phyloP scores from a whole-genome alignment of 768 basidiomycete species.

The Astraeus odoratus region DNA sequence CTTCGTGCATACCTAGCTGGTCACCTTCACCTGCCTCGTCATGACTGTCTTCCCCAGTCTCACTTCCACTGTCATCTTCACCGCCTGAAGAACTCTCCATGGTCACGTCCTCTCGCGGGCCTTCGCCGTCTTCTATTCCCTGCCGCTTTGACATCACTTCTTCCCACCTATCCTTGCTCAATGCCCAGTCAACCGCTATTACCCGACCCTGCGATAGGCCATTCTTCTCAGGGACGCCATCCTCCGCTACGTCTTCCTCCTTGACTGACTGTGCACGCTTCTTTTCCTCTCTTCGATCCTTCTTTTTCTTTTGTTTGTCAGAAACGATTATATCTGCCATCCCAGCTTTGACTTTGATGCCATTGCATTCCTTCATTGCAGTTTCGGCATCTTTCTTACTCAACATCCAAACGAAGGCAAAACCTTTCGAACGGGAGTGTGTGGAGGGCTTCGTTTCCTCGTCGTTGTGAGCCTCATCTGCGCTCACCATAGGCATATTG shows the following conservation, averaged over 20 bases:
- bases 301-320: conserved; percentile 66
- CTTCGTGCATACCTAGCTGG: conserved; percentile 40
- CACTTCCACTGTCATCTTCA: conserved; percentile 20
- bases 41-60: conserved; percentile 15
- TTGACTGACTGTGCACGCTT: conserved; percentile 28
- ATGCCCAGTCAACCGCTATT: conserved; percentile 94
- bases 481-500: conserved; percentile 55
- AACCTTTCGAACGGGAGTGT: conserved; percentile 54
- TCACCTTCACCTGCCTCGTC: conserved; percentile 32
- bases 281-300: conserved; percentile 46
- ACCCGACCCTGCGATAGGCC: conserved; percentile 44
- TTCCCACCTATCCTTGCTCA: conserved; percentile 91
- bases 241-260: conserved; percentile 29
- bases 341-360: conserved; percentile 59
- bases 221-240: conserved; percentile 28
- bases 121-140: conserved; percentile 20
- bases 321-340: conserved; percentile 47
- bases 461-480: conserved; percentile 22
- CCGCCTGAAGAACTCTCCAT: conserved; percentile 23
- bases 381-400: conserved; percentile 77
- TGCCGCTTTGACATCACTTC: conserved; percentile 60
- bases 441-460: conserved; percentile 16
- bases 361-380: conserved; percentile 77
- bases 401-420: conserved; percentile 94
- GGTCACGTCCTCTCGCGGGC: conserved; percentile 26